Percentiles rank a stretch among this genome's conserved stretches.
Conservation (phyloP, 805 yeast genomes). For the Ogataea philodendri region DNA sequence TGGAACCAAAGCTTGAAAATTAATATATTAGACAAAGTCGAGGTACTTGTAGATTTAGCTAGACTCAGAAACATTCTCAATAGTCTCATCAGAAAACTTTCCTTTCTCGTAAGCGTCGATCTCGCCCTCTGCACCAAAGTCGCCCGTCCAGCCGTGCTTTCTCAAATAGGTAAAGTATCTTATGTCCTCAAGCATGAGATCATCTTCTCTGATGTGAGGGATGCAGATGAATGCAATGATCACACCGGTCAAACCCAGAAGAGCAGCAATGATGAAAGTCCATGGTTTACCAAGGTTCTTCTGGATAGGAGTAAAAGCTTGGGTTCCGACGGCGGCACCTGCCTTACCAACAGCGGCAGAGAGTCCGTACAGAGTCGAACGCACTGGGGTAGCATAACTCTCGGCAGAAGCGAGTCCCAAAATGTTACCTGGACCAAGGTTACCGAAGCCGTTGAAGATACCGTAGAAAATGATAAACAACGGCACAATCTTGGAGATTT, state of each 20-base stretch:
- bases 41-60: too few species aligned
- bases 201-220: slow-evolving; percentile 71
- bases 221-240: slow-evolving; percentile 55
- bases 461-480: slow-evolving; percentile 73
- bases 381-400: slow-evolving; percentile 69
- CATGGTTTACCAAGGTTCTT: slow-evolving; percentile 60
- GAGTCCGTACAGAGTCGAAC: slow-evolving; percentile 74
- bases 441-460: slow-evolving; percentile 65
- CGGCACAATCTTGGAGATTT: slow-evolving; percentile 55
- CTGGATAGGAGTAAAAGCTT: slow-evolving; percentile 68
- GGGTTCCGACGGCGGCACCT: slow-evolving; percentile 83
- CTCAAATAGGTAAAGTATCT: slow-evolving; percentile 45
- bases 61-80: slow-evolving; percentile 1
- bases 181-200: slow-evolving; percentile 49
- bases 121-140: slow-evolving; percentile 52
- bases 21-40: too few species aligned
- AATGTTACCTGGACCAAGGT: slow-evolving; percentile 77
- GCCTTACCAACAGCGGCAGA: slow-evolving; percentile 81
- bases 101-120: slow-evolving; percentile 57
- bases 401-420: slow-evolving; percentile 69
- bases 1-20: slow-evolving; percentile 1
- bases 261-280: slow-evolving; percentile 80
- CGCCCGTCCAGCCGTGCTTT: slow-evolving; percentile 48
- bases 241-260: slow-evolving; percentile 66
- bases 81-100: not conserved